phyloP scores from a whole-genome alignment of 441 rosid genomes.

The Macaranga tanarius region DNA sequence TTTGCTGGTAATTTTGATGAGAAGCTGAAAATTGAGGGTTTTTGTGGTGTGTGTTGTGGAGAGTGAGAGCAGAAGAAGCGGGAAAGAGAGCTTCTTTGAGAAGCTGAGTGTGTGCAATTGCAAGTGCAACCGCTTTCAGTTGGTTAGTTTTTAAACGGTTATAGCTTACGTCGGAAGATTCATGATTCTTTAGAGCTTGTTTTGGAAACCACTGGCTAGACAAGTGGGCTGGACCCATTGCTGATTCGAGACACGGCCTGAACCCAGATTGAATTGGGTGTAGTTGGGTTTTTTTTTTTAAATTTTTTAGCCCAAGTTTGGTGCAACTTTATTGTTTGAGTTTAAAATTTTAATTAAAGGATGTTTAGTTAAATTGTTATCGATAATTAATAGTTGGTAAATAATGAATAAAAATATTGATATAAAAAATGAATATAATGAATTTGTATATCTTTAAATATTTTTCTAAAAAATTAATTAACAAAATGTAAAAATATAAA shows the following conservation, averaged over 20 bases:
- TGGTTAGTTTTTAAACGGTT: slow-evolving; percentile 9
- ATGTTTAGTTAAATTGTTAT: too few relatives aligned
- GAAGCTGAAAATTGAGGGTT: neutral
- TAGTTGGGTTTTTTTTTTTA: too few relatives aligned
- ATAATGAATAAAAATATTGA: too few relatives aligned
- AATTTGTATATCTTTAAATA: too few relatives aligned
- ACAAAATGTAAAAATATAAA: too few relatives aligned
- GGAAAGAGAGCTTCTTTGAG: slow-evolving; percentile 5
- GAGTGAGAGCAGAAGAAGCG: neutral
- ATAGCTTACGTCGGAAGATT: slow-evolving; percentile 26
- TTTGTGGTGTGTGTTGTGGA: neutral
- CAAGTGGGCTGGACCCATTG: too few relatives aligned
- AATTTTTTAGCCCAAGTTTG: too few relatives aligned
- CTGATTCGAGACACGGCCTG: neutral
- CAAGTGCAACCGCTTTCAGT: neutral
- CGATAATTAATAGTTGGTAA: too few relatives aligned
- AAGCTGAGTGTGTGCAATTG: neutral
- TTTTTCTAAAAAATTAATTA: too few relatives aligned
- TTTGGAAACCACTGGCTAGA: slow-evolving; percentile 11
- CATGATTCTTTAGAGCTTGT: neutral
- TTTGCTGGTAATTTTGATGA: neutral
- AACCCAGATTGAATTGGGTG: neutral
- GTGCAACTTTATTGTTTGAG: too few relatives aligned
- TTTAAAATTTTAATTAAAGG: too few relatives aligned
- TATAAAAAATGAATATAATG: too few relatives aligned